Evolutionary conservation across 371 early-diverging fungal genomes (phyloP).

Genomic region (Rhizomucor pusillus): DNA sequence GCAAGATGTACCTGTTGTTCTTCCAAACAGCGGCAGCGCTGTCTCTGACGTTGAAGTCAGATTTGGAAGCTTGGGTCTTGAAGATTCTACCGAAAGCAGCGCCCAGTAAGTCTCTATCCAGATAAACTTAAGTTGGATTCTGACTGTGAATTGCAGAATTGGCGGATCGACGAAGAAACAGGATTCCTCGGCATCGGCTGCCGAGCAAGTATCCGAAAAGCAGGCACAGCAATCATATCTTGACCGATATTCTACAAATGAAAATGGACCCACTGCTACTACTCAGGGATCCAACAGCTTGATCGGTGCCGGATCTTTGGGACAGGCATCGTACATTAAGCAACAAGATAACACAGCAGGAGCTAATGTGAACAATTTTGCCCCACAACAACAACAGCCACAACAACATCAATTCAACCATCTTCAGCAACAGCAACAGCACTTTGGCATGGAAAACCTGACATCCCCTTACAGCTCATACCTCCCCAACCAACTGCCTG

Average conservation of each 20-base stretch:
- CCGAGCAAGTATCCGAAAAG: neutral
- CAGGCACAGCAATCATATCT: conserved; percentile 5
- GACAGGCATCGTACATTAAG: conserved; percentile 1
- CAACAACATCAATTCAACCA: conserved; percentile 12
- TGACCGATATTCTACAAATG: conserved; percentile 1
- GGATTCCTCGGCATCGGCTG: neutral
- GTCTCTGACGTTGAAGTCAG: conserved; percentile 64
- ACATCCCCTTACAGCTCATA: conserved; percentile 52
- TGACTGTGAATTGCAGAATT: neutral
- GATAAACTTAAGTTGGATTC: too few species aligned
- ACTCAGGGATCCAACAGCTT: neutral
- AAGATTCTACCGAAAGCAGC: neutral
- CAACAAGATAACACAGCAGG: neutral
- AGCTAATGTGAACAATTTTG: neutral
- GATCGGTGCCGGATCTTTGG: neutral
- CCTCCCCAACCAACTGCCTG: conserved; percentile 38
- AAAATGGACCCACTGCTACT: conserved; percentile 2
- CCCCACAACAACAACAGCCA: conserved; percentile 6
- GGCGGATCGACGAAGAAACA: conserved; percentile 1
- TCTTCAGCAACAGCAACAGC: conserved; percentile 9
- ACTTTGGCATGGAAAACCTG: conserved; percentile 52
- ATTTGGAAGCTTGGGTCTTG: conserved; percentile 71
- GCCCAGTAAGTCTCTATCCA: neutral
- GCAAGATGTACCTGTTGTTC: conserved; percentile 80
- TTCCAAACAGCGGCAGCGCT: conserved; percentile 55